phyloP scores from a whole-genome alignment of 352 stramenopile species.

The Phytopythium delawarense region DNA sequence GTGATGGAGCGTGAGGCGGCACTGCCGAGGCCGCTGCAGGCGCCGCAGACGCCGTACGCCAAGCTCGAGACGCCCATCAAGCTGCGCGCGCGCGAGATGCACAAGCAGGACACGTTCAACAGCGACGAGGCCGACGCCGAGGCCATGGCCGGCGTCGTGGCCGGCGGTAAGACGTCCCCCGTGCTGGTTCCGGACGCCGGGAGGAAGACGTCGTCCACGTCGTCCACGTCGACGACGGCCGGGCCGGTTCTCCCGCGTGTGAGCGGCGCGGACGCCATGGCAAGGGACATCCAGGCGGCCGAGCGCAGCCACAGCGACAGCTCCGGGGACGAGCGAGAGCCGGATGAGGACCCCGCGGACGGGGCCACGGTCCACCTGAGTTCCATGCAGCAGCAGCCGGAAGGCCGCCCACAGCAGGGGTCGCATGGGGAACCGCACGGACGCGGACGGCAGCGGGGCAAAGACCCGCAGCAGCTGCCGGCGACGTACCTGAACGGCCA shows the following conservation, averaged over 20 bases:
- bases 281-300: slow-evolving; percentile 12
- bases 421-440: not conserved
- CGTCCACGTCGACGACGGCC: not conserved
- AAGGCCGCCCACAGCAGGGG: not conserved
- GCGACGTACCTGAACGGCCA: slow-evolving; percentile 41
- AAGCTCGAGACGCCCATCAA: slow-evolving; percentile 39
- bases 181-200: not conserved
- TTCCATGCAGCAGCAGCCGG: slow-evolving; percentile 16
- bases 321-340: not conserved
- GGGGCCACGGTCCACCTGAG: slow-evolving; percentile 33
- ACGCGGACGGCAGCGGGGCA: slow-evolving; percentile 1
- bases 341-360: slow-evolving; percentile 3
- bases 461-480: slow-evolving; percentile 26
- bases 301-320: slow-evolving; percentile 13
- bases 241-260: not conserved
- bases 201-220: not conserved
- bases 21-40: not conserved
- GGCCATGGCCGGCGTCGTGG: not conserved
- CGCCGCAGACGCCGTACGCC: slow-evolving; percentile 20
- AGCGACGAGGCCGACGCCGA: slow-evolving; percentile 20
- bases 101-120: slow-evolving; percentile 29
- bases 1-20: not conserved
- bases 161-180: not conserved
- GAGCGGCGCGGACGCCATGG: slow-evolving; percentile 12
- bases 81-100: slow-evolving; percentile 13